Evolutionary conservation across 2,329 filamentous ascomycete genomes (phyloP).

Genomic region (Aspergillus tubingensis): DNA sequence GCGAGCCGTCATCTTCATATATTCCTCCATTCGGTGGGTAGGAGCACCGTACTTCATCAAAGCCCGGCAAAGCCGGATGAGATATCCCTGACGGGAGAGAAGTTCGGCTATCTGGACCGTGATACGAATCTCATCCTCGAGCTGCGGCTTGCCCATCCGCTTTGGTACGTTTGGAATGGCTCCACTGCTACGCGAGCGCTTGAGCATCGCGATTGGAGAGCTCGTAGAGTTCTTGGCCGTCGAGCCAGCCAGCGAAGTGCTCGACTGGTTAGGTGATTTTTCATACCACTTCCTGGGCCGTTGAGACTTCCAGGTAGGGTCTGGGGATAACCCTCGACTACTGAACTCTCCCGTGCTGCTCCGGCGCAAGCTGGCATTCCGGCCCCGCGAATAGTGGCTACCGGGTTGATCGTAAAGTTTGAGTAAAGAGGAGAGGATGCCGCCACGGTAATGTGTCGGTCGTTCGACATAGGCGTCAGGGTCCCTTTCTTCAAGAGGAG

Average conservation of each 20-base stretch:
- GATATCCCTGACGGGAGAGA: conserved; percentile 77
- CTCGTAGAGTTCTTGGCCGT: conserved; percentile 33
- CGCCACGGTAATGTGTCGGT: conserved; percentile 69
- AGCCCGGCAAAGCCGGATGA: conserved; percentile 81
- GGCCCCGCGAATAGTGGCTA: conserved; percentile 30
- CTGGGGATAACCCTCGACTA: conserved; percentile 35
- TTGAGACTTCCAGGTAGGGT: conserved; percentile 32
- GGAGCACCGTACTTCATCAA: conserved; percentile 92
- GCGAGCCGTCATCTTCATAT: conserved; percentile 85
- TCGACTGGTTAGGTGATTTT: conserved; percentile 40
- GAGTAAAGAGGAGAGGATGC: conserved; percentile 71
- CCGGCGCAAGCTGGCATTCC: conserved; percentile 32
- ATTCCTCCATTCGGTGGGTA: conserved; percentile 87
- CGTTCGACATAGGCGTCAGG: conserved; percentile 66
- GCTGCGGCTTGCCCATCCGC: conserved; percentile 32
- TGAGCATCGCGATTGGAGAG: conserved; percentile 34
- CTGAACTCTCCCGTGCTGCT: conserved; percentile 36
- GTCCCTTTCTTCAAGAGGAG: conserved; percentile 43
- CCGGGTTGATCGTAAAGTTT: conserved; percentile 64
- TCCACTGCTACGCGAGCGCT: conserved; percentile 40
- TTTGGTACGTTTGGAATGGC: conserved; percentile 32
- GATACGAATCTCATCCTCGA: conserved; percentile 59
- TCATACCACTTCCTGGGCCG: conserved; percentile 44
- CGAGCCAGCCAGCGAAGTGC: conserved; percentile 35
- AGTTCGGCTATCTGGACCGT: conserved; percentile 68